Base-by-base conservation (phyloP, 805 yeast species). In the Dipodascus albidus region DNA sequence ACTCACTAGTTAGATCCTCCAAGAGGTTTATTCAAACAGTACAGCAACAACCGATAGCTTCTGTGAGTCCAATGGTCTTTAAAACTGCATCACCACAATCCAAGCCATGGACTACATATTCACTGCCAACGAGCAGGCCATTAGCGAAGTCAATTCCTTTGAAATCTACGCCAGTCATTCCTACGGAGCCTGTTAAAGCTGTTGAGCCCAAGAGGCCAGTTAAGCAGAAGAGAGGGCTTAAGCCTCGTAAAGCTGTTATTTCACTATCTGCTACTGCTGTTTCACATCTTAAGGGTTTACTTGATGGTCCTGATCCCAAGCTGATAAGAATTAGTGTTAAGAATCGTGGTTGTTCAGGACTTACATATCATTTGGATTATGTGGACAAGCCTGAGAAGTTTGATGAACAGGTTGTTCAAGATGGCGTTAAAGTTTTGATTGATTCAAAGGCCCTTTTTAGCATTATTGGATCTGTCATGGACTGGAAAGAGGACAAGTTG, bases 401-500 rank as follows among this genome's bases (percentile, higher is more conserved):
- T 63, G 99, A 93, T 68, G 99, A 93, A 70, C 74, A 84, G 55
- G 87, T 93, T 8, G 87, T 60, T 3, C 98, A 91, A 70, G 96
- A 90, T 63, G 97, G 95, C 35, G 95, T 93, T 44, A 86, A 81
- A 67, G 95, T 93, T 1, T 75, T 90, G 53, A 87, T 93, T 49
- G 99, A 93, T 67, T 91, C 98, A 23, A 93, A 93, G 68, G 99
- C 99, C 0, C 75, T 93, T 53, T 90, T 93, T 68, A 84, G 95
- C 60, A 90, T 93, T 48, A 95, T 93, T 55, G 99, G 99, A 0
- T 85, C 95, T 3, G 96, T 90, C 69, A 93, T 93, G 99, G 99
- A 93, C 70, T 93, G 96, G 96, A 75, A 87, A 50, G 98, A 93
- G 64, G 96, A 93, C 64, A 90, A 88, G 67, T 74, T 93, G 58